These are phyloP conservation scores for Botrytis porri DNA, from an alignment of 2,329 filamentous ascomycete genomes.

Conservation along the genomic window DNA sequence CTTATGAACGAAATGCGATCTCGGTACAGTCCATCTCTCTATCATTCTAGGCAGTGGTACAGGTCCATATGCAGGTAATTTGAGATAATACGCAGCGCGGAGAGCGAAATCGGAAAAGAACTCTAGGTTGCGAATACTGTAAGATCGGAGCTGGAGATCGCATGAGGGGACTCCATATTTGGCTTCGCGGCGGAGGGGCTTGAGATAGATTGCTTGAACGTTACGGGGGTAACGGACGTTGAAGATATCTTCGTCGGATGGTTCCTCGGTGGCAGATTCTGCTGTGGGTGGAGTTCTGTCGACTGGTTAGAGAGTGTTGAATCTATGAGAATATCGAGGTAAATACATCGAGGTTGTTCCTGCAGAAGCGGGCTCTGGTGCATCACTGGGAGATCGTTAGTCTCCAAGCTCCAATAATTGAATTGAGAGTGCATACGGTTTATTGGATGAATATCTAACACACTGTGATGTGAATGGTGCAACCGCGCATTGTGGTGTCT, in stretches of 20 bases:
- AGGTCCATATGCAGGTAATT: conserved; percentile 80
- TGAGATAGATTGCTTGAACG: conserved; percentile 82
- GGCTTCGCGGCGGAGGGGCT: conserved; percentile 73
- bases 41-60: conserved; percentile 80
- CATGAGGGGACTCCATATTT: conserved; percentile 78
- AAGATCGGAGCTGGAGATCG: conserved; percentile 90
- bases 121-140: conserved; percentile 83
- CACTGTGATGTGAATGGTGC: conserved; percentile 3
- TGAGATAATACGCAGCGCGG: conserved; percentile 90
- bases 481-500: conserved; percentile 9
- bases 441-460: conserved; percentile 9
- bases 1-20: conserved; percentile 89
- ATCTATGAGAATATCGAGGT: neutral
- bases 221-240: conserved; percentile 66
- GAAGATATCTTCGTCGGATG: neutral
- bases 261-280: neutral
- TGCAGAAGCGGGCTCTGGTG: neutral
- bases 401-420: neutral
- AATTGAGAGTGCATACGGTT: neutral
- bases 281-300: conserved; percentile 14
- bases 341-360: conserved; percentile 7
- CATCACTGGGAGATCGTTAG: neutral
- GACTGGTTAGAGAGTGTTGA: conserved; percentile 6
- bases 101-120: conserved; percentile 94
- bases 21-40: conserved; percentile 92